Base-by-base conservation (phyloP, 2,329 filamentous ascomycete genomes). In the Torrubiellomyces zombiae region DNA sequence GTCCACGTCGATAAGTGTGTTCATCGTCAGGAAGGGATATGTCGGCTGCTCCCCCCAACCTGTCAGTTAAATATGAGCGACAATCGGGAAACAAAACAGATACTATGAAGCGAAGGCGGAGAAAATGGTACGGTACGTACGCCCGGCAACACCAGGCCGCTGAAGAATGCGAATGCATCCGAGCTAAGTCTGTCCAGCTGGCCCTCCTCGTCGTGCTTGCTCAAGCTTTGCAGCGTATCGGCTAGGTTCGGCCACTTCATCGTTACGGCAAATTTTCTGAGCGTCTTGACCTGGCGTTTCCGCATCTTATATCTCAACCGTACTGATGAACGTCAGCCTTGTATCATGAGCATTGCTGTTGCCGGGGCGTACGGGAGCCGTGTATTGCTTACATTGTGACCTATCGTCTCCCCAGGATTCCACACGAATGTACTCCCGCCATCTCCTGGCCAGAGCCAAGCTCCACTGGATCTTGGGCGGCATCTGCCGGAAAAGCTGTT, bases 161-260 rank as follows among this genome's bases (percentile, higher is more conserved):
- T 77, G 40, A 82, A 81, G 53, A 77, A 83, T 6, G 77, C 76
- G 66, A 80, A 74, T 10, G 75, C 66, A 40, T 80, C 74, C 12
- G 75, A 76, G 38, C 71, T 71, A 40, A 73, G 51, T 20, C 60
- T 53, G 32, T 77, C 58, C 26, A 78, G 50, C 9, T 57, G 56
- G 13, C 62, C 59, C 30, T 75, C 67, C 8, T 48, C 51, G 29
- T 75, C 69, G 31, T 60, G 58, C 31, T 73, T 61, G 32, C 62
- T 66, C 27, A 82, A 57, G 22, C 65, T 58, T 20, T 67, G 63
- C 21, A 78, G 57, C 6, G 76, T 70, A 30, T 69, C 67, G 12
- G 55, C 54, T 30, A 80, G 61, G 37, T 81, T 81, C 2, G 76
- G 76, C 77, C 77, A 83, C 46, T 79, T 81, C 56, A 83, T 70